Conservation (phyloP, 2,329 filamentous ascomycete species). For the Talaromyces marneffei region DNA sequence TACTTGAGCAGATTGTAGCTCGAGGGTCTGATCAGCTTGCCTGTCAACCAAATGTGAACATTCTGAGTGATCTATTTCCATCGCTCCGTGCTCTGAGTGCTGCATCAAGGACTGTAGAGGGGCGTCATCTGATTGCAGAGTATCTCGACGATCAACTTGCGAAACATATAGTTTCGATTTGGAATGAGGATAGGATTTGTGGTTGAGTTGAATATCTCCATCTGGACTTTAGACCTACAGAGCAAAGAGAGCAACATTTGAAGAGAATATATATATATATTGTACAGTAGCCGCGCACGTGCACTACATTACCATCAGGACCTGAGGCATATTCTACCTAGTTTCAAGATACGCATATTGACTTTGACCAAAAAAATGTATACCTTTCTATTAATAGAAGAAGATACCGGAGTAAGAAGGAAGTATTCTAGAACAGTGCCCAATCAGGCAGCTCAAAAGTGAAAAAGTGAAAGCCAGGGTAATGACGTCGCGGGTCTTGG, state of each 20-base stretch:
- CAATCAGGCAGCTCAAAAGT: neutral
- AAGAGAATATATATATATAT: neutral
- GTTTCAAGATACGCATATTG: neutral
- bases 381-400: neutral
- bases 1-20: conserved; percentile 20
- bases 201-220: conserved; percentile 19
- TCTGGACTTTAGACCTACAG: neutral
- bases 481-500: conserved; percentile 5
- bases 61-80: conserved; percentile 29
- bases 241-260: neutral
- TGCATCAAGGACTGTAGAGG: conserved; percentile 17
- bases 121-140: conserved; percentile 23
- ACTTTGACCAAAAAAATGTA: neutral
- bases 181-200: conserved; percentile 27
- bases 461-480: neutral
- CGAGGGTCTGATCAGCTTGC: conserved; percentile 19
- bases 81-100: conserved; percentile 20
- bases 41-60: conserved; percentile 25
- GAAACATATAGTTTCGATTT: conserved; percentile 33
- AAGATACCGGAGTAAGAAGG: neutral
- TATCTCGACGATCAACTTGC: conserved; percentile 29
- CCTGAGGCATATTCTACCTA: neutral
- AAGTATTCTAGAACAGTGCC: conserved; percentile 6
- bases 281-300: neutral
- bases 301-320: neutral